Evolutionary conservation across 176 grass and related monocot genomes (phyloP).

Genomic region (Thinopyrum elongatum): DNA sequence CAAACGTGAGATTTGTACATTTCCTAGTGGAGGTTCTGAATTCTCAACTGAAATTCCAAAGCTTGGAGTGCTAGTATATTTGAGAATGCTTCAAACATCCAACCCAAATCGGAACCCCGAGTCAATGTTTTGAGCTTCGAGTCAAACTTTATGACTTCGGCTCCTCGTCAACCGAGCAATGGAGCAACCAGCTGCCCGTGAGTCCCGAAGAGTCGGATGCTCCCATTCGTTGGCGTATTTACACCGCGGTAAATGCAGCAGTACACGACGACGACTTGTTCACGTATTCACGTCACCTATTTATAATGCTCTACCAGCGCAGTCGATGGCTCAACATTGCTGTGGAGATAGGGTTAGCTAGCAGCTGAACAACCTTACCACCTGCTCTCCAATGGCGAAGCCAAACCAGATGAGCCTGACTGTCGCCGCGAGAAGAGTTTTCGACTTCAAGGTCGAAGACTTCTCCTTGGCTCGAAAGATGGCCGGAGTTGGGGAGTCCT

Average conservation of each 20-base stretch:
- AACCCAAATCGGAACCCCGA: rapidly evolving
- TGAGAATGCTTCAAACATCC: not conserved
- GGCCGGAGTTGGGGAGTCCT: not conserved
- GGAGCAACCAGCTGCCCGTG: not conserved
- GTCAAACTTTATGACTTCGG: not conserved
- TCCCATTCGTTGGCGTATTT: not conserved
- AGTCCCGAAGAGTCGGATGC: not conserved
- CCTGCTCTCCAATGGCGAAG: not conserved
- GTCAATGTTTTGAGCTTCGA: not conserved
- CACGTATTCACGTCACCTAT: not conserved
- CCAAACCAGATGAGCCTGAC: not conserved
- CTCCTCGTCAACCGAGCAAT: not conserved
- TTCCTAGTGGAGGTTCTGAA: not conserved
- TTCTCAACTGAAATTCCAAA: not conserved
- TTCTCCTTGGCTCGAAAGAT: not conserved
- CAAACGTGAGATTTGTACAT: not conserved
- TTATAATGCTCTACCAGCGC: not conserved
- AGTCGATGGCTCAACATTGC: not conserved
- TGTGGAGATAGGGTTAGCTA: not conserved
- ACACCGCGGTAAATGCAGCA: not conserved
- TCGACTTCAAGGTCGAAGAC: not conserved
- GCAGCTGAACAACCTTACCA: not conserved
- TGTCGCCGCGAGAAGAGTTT: not conserved
- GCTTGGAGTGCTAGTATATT: not conserved
- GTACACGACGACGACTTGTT: not conserved